Conservation (phyloP, 352 stramenopile genomes). For the Phytophthora ramorum region DNA sequence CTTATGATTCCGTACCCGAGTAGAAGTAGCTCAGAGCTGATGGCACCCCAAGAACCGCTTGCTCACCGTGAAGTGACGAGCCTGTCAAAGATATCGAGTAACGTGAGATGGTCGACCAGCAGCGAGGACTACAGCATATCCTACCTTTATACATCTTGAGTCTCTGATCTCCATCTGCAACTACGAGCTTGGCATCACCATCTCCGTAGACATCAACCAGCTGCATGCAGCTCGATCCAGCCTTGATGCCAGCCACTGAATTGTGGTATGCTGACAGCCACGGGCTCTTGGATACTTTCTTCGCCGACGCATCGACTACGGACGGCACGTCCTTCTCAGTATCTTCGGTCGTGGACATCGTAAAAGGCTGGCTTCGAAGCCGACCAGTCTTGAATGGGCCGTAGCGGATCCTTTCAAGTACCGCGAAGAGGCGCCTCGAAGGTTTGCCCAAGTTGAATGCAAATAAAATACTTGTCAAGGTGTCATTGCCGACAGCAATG, state of each 20-base stretch:
- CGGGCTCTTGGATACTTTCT: slow-evolving; percentile 50
- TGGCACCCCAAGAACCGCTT: slow-evolving; percentile 80
- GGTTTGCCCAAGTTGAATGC: too few species aligned
- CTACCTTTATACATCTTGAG: slow-evolving; percentile 91
- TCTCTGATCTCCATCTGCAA: slow-evolving; percentile 80
- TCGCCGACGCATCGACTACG: slow-evolving; percentile 13
- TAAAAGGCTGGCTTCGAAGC: background rate
- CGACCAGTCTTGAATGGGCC: background rate
- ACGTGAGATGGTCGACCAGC: background rate
- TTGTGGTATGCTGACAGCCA: slow-evolving; percentile 93
- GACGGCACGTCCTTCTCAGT: slow-evolving; percentile 24
- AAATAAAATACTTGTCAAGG: too few species aligned
- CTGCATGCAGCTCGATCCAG: slow-evolving; percentile 76
- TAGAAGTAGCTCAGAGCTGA: slow-evolving; percentile 84
- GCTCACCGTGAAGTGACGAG: slow-evolving; percentile 81
- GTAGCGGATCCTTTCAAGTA: slow-evolving; percentile 1
- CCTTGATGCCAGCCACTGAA: slow-evolving; percentile 89
- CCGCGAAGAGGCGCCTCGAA: slow-evolving; percentile 25
- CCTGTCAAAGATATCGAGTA: slow-evolving; percentile 22
- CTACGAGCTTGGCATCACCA: slow-evolving; percentile 80
- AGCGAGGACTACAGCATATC: background rate
- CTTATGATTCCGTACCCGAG: slow-evolving; percentile 32
- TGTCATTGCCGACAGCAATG: background rate
- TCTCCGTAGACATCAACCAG: slow-evolving; percentile 88
- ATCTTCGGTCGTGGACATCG: slow-evolving; percentile 29